Base-by-base conservation (phyloP, 208 protist species). In the Wallacemonas sp. region DNA sequence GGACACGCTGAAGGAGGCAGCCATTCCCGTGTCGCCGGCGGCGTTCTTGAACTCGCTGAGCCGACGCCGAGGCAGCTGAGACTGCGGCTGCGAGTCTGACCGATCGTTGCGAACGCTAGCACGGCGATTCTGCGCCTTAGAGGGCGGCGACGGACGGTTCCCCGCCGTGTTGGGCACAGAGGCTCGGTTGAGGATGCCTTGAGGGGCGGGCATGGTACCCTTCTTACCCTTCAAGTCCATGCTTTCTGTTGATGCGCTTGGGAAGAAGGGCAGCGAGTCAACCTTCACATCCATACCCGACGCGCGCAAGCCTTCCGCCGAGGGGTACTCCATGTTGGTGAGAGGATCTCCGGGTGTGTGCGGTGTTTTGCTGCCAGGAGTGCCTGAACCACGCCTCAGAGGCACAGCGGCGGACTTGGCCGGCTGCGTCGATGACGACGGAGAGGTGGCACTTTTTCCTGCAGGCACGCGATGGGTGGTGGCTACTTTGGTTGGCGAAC, bases 1-100 rank as follows among this genome's bases (percentile, higher is more conserved):
- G 9, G 50, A 41, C 24, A 57, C 50, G 22, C 50, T 57, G 50
- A 57, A 57, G n/a, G 50, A 57, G 9, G 50, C 24, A 13, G 30
- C 50, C 50, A 57, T 34, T 4, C 9, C 32, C 10, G 10, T 1
- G 29, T 57, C 50, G n/a, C 50, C 50, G 21, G 32, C 50, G 32
- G 50, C 50, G 29, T 19, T 82, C 48, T 71, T 82, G 64, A 66
- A 62, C 46, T 76, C 62, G 42, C 58, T 75, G 4, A 79, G 69
- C 15, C 62, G 68, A 5, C 68, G 73, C 22, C 64, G 68, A 3
- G 3, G 30, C 5, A 21, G n/a, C 42, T 26, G 52, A 44, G 50
- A 41, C 27, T 26, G 32, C 30, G 60, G 24, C 6, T 50, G 45
- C 10, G 60, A 34, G 1, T 29, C 29, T 1, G 26, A 15, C 33